Base-by-base conservation (phyloP, 352 stramenopile species). In the Ophiocytium majus region DNA sequence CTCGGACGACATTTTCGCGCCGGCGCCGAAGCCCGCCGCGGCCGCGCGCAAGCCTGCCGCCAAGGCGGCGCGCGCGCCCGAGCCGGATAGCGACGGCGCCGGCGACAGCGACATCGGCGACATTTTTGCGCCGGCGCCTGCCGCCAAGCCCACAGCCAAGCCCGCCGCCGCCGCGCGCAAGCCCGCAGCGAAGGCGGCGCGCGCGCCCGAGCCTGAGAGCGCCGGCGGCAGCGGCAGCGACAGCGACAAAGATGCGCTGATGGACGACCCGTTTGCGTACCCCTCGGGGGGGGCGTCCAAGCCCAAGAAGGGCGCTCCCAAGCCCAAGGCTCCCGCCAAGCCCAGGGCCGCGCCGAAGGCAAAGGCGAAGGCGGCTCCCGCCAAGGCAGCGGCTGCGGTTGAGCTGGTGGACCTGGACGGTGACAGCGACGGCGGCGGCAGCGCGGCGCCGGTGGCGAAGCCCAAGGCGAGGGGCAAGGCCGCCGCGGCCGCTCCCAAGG, bases 281-380 rank as follows among this genome's bases (percentile, higher is more conserved):
- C n/a, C 34, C 32, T 33, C 43, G 36, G 23, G 19, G 10, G 5
- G 49, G 10, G 81, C 81, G 9, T 28, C 81, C 50, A 83, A 78
- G 31, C 80, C 80, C 36, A 86, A 82, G 34, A 1, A 66, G 76
- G 63, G 36, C 34, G 76, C 33, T 17, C 23, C 75, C 19, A 86
- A 86, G 64, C 14, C 80, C 33, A 86, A 86, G 34, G 80, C 83
- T 33, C 32, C 31, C 9, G 10, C 83, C 49, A 87, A 87, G 83
- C 31, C 79, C 32, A 86, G 87, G 83, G 49, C 43, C n/a, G 66
- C 63, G 63, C 33, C 66, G 0, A 89, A 89, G 79, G 17, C n/a
- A 9, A 89, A 64, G 32, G 85, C 74, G 34, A 83, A 0, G 17
- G 31, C 5, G 34, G 80, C 83, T 33, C 32, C 31, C 9, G 10